phyloP scores from a whole-genome alignment of 768 basidiomycete genomes.

The Mycena latifolia region DNA sequence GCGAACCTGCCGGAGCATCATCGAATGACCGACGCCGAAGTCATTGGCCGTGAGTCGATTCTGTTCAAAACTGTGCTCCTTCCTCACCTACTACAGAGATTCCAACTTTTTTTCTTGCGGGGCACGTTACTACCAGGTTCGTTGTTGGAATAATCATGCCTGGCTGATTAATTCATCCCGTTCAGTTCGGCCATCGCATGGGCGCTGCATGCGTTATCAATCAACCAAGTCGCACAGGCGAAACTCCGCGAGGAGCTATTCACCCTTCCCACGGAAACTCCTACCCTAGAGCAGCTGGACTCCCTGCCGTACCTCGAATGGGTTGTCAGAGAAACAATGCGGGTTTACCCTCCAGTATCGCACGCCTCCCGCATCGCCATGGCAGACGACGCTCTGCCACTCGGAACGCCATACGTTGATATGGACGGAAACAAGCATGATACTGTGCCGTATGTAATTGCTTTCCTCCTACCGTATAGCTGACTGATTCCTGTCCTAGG shows the following conservation, averaged over 20 bases:
- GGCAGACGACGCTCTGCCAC: conserved; percentile 44
- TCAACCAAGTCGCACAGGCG: conserved; percentile 51
- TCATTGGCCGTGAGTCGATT: conserved; percentile 54
- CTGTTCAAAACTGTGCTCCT: not conserved
- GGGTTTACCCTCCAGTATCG: conserved; percentile 41
- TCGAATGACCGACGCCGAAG: conserved; percentile 59
- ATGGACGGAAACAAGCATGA: conserved; percentile 38
- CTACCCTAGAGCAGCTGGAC: conserved; percentile 58
- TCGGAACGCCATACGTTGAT: conserved; percentile 40
- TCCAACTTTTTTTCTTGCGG: conserved; percentile 25
- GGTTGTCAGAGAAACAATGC: conserved; percentile 25
- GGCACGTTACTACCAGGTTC: conserved; percentile 26
- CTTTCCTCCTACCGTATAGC: too few relatives aligned
- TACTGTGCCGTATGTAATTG: conserved; percentile 8
- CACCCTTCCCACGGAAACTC: conserved; percentile 46
- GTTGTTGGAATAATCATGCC: not conserved
- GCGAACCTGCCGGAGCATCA: conserved; percentile 57
- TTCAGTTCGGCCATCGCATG: conserved; percentile 46
- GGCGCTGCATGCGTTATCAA: conserved; percentile 55
- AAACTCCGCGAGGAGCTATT: conserved; percentile 59
- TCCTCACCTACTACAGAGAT: conserved; percentile 10
- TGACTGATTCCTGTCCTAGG: not conserved
- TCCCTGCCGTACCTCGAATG: conserved; percentile 23
- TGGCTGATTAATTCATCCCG: not conserved
- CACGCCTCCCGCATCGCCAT: conserved; percentile 40